Conservation (phyloP, 768 basidiomycete species). For the Tephrocybe rancida region DNA sequence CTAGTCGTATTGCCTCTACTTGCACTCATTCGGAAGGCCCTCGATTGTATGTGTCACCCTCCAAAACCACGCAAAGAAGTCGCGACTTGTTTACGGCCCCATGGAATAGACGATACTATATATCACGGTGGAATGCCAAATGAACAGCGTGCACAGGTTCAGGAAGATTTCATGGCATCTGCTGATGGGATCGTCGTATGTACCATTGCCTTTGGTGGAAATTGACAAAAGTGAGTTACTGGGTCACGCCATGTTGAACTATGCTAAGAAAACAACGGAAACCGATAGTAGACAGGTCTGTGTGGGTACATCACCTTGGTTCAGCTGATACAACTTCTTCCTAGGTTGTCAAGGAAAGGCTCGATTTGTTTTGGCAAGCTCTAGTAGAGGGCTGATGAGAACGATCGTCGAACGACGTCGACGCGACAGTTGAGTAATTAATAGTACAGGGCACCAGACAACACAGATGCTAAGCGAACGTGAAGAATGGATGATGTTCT, state of each 20-base stretch:
- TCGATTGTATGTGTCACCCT: slow-evolving; percentile 19
- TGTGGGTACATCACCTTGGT: no score
- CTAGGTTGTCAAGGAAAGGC: no score
- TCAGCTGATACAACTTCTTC: no score
- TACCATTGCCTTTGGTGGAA: slow-evolving; percentile 17
- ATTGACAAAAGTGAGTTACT: slow-evolving; percentile 12
- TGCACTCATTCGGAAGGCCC: slow-evolving; percentile 17
- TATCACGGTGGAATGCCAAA: slow-evolving; percentile 18
- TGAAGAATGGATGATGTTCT: no score
- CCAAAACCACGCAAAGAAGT: slow-evolving; percentile 15
- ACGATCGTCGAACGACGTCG: no score
- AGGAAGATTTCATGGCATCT: slow-evolving; percentile 12
- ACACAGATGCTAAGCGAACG: no score
- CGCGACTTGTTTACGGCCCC: slow-evolving; percentile 2
- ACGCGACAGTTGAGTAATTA: no score
- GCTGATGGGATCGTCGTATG: slow-evolving; percentile 12
- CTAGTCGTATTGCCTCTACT: slow-evolving; percentile 15
- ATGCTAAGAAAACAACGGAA: background rate
- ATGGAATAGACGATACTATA: slow-evolving; percentile 11
- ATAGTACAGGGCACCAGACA: no score
- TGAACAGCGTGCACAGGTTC: slow-evolving; percentile 8
- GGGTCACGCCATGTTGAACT: background rate
- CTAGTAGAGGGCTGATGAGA: no score
- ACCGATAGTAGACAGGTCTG: slow-evolving; percentile 16
- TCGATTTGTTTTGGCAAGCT: no score